Conservation (phyloP, 352 stramenopile species). For the Globisporangium orthogonon region DNA sequence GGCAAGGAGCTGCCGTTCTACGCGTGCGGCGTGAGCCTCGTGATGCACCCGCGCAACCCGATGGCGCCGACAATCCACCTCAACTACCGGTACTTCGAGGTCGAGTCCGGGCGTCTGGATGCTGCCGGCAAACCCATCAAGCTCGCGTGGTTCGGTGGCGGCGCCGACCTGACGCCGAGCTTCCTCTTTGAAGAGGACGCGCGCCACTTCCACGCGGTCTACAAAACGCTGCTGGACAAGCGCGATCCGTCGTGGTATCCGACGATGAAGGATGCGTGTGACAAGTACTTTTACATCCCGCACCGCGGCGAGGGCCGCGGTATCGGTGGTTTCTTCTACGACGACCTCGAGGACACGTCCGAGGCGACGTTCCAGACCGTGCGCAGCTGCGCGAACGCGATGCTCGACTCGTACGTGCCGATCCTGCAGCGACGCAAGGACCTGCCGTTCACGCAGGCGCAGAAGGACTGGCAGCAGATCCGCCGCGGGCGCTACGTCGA, state of each 20-base stretch:
- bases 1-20: conserved; percentile 92
- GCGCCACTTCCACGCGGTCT: conserved; percentile 97
- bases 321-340: conserved; percentile 98
- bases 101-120: conserved; percentile 67
- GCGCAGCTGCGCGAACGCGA: conserved; percentile 70
- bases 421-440: conserved; percentile 95
- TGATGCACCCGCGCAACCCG: conserved; percentile 95
- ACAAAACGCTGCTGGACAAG: conserved; percentile 92
- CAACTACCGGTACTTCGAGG: conserved; percentile 99
- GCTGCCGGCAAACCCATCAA: conserved; percentile 77
- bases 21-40: conserved; percentile 92
- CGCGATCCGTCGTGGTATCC: conserved; percentile 90
- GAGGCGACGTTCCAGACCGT: conserved; percentile 86
- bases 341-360: conserved; percentile 94
- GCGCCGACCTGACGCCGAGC: conserved; percentile 95
- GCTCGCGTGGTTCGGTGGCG: conserved; percentile 94
- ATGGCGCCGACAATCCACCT: conserved; percentile 96
- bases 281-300: conserved; percentile 98
- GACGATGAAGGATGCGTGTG: conserved; percentile 96
- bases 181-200: conserved; percentile 96
- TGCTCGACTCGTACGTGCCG: conserved; percentile 92
- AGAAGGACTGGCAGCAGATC: conserved; percentile 98
- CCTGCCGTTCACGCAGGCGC: conserved; percentile 91
- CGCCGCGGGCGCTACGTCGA: conserved; percentile 96
- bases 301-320: conserved; percentile 94